Base-by-base conservation (phyloP, 164 flowering plant species). In the Dillenia turbinata region DNA sequence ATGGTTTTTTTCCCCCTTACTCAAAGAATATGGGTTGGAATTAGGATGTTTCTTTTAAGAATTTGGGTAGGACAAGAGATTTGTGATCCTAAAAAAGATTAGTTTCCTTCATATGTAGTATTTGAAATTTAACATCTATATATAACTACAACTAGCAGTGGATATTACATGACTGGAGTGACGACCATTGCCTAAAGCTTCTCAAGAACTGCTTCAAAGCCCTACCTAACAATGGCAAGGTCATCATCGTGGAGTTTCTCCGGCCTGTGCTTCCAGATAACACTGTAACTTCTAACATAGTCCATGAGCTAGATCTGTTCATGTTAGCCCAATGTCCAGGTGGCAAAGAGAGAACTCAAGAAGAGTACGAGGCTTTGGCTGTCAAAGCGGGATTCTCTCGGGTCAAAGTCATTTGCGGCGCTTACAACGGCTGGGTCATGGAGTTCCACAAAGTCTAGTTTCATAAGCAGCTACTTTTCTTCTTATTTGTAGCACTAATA, bases 321-420 rank as follows among this genome's bases (percentile, higher is more conserved):
- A 52, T 52, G 55, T 52, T 52, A 12, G 24, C 55, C 22, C 19
- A 17, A 8, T 15, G 22, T 7, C 57, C 14, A 22, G 57, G 57
- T 9, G 57, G 57, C 8, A 54, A 22, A 24, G 57, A 54, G 57
- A 54, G 57, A 14, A 19, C 57, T 1, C n/a, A 54, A 24, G 3
- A 54, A 24, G 57, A 54, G 57, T 54, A 22, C 44, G n/a, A 54
- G 44, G 57, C 43, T 43, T 54, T 54, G 57, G 40, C 14, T 13
- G 33, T 22, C 44, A 14, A 12, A 10, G 11, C 57, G 1, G 57
- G 57, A 11, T 54, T 54, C 26, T 24, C 57, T 8, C 0, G 14
- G 11, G 13, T 54, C 33, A 12, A 54, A 4, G 40, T 54, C 6
- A 11, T 54, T 10, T 54, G 57, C 12, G 2, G 43, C 33, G 57